Evolutionary conservation across 768 basidiomycete genomes (phyloP).

Genomic region (Coprinopsis strossmayeri): DNA sequence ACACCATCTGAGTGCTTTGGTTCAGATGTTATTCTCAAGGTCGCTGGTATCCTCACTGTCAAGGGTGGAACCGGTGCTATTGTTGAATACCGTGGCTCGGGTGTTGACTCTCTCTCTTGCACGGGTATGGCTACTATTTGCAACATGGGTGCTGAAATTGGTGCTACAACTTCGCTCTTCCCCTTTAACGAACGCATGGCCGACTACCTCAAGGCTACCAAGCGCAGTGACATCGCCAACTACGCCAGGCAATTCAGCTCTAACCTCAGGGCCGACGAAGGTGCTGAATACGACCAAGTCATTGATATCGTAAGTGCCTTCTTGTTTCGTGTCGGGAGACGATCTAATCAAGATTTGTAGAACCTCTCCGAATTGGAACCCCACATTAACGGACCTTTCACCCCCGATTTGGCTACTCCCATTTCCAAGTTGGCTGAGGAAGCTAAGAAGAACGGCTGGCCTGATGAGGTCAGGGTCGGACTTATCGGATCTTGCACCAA

Average conservation of each 20-base stretch:
- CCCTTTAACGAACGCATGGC: constrained; percentile 96
- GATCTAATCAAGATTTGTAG: constrained; percentile 26
- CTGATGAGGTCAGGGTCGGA: constrained; percentile 91
- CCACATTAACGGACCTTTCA: constrained; percentile 99
- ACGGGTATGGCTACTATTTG: constrained; percentile 99
- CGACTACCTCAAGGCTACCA: constrained; percentile 92
- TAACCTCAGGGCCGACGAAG: constrained; percentile 85
- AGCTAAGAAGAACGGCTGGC: constrained; percentile 95
- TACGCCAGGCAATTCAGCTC: constrained; percentile 87
- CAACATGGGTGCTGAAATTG: constrained; percentile 99
- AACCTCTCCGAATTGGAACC: constrained; percentile 97
- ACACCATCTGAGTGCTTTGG: too few relatives aligned
- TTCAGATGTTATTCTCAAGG: constrained; percentile 98
- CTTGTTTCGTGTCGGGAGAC: neutral
- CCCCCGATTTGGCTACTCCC: constrained; percentile 98
- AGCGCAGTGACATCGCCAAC: constrained; percentile 77
- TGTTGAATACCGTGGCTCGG: constrained; percentile 93
- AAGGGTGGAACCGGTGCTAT: constrained; percentile 99
- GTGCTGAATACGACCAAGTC: constrained; percentile 87
- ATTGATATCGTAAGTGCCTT: constrained; percentile 89
- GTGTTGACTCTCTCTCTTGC: constrained; percentile 93
- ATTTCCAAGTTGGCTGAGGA: constrained; percentile 91
- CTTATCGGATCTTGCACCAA: constrained; percentile 99
- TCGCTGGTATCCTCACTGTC: constrained; percentile 97
- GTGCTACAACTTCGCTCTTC: constrained; percentile 98